Evolutionary conservation across 306 rosid species (phyloP).

Genomic region (Argentina anserina): DNA sequence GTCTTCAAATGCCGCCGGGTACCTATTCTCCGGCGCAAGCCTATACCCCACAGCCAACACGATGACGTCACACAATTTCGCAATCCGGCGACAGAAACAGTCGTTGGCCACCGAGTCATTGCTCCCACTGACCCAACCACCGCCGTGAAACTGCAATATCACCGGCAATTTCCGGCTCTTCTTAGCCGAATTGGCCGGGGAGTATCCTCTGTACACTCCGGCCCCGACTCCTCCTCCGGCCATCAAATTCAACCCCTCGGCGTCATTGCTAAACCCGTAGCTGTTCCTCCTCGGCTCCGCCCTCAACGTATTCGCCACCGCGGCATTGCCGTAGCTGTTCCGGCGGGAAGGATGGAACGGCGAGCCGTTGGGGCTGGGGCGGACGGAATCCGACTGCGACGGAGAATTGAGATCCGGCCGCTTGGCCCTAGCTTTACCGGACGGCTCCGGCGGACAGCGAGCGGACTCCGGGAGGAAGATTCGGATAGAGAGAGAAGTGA

Average conservation of each 20-base stretch:
- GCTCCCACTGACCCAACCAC: slow-evolving; percentile 99
- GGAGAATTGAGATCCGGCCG: slow-evolving; percentile 32
- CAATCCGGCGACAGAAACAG: slow-evolving; percentile 69
- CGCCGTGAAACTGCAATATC: slow-evolving; percentile 90
- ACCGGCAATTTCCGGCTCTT: slow-evolving; percentile 60
- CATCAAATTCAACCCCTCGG: slow-evolving; percentile 62
- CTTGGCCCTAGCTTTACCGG: slow-evolving; percentile 30
- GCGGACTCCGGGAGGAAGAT: slow-evolving; percentile 95
- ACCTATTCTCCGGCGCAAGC: slow-evolving; percentile 84
- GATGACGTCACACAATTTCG: slow-evolving; percentile 71
- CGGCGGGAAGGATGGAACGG: slow-evolving; percentile 33
- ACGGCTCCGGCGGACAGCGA: slow-evolving; percentile 53
- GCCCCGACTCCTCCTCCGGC: slow-evolving; percentile 11
- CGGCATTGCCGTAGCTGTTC: slow-evolving; percentile 47
- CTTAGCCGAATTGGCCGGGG: slow-evolving; percentile 35
- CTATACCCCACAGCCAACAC: slow-evolving; percentile 77
- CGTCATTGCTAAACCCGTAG: slow-evolving; percentile 27
- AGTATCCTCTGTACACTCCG: slow-evolving; percentile 65
- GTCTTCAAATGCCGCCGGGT: slow-evolving; percentile 88
- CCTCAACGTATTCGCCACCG: slow-evolving; percentile 16
- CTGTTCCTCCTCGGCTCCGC: slow-evolving; percentile 51
- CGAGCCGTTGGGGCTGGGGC: slow-evolving; percentile 14
- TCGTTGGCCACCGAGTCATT: slow-evolving; percentile 77
- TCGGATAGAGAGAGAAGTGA: slow-evolving; percentile 72
- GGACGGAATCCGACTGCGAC: slow-evolving; percentile 12